Percentiles rank a stretch among this genome's conserved stretches.
phyloP scores from a whole-genome alignment of 371 early-diverging fungal species.

The Rhizopus delemar region DNA sequence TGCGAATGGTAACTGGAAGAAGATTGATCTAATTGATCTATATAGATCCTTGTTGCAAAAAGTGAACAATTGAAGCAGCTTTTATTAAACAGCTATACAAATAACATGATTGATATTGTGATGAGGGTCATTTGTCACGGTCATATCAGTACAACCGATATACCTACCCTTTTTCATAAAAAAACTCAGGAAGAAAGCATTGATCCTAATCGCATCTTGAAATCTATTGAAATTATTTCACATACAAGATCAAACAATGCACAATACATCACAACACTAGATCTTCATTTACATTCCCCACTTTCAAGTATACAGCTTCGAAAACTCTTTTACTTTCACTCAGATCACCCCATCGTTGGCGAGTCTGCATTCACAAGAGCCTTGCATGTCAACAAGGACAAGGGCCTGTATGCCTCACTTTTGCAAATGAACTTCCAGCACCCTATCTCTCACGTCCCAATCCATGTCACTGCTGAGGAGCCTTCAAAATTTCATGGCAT shows the following conservation, averaged over 20 bases:
- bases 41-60: constrained; percentile 55
- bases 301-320: constrained; percentile 40
- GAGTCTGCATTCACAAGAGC: constrained; percentile 56
- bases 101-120: constrained; percentile 30
- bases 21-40: background rate
- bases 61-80: constrained; percentile 30
- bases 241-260: constrained; percentile 54
- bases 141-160: constrained; percentile 21
- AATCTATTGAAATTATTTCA: constrained; percentile 23
- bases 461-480: constrained; percentile 34
- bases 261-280: constrained; percentile 44
- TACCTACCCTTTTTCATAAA: constrained; percentile 14
- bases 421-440: constrained; percentile 49
- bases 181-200: constrained; percentile 24
- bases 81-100: constrained; percentile 31
- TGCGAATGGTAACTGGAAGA: background rate
- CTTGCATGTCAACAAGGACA: constrained; percentile 62
- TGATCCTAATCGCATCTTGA: constrained; percentile 9
- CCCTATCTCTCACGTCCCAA: constrained; percentile 21
- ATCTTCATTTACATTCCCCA: constrained; percentile 39
- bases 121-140: constrained; percentile 57
- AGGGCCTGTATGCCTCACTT: constrained; percentile 63
- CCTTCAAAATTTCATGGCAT: constrained; percentile 55
- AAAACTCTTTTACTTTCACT: constrained; percentile 39
- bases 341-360: constrained; percentile 64